Evolutionary conservation across 228 moss, liverwort and hornwort genomes (phyloP).

Genomic region (Sphagnum magellanicum): DNA sequence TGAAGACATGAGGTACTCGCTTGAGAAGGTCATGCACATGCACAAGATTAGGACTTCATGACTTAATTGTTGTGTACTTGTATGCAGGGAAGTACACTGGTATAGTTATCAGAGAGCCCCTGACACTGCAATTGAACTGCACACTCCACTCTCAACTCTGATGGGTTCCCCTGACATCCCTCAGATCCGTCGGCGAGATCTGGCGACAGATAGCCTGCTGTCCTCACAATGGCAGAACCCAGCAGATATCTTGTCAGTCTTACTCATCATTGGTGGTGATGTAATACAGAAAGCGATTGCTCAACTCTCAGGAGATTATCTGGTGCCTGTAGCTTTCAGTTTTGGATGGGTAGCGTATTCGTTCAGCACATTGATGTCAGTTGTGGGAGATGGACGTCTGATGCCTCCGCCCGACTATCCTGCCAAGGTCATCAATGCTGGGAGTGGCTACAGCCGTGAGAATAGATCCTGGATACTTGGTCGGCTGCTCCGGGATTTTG

Average conservation of each 20-base stretch:
- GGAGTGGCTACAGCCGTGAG: conserved; percentile 2
- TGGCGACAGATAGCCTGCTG: neutral
- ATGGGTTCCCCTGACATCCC: neutral
- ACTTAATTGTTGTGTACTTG: neutral
- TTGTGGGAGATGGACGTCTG: conserved; percentile 5
- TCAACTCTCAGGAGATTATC: conserved; percentile 1
- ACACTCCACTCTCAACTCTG: neutral
- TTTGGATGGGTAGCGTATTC: conserved; percentile 16
- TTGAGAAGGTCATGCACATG: neutral
- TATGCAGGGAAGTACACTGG: neutral
- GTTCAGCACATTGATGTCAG: conserved; percentile 1
- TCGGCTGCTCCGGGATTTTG: conserved; percentile 11
- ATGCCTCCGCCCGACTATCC: conserved; percentile 9
- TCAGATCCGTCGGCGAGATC: neutral
- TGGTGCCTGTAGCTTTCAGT: conserved; percentile 8
- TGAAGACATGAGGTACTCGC: neutral
- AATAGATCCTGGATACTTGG: conserved; percentile 10
- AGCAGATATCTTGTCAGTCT: neutral
- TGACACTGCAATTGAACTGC: neutral
- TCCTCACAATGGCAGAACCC: conserved; percentile 9
- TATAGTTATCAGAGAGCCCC: too few relatives aligned
- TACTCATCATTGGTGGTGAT: conserved; percentile 12
- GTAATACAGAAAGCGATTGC: conserved; percentile 9
- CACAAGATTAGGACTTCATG: neutral
- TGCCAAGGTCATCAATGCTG: conserved; percentile 6